Conservation (phyloP, 78 protist genomes). For the Cavenderia fasciculata region DNA sequence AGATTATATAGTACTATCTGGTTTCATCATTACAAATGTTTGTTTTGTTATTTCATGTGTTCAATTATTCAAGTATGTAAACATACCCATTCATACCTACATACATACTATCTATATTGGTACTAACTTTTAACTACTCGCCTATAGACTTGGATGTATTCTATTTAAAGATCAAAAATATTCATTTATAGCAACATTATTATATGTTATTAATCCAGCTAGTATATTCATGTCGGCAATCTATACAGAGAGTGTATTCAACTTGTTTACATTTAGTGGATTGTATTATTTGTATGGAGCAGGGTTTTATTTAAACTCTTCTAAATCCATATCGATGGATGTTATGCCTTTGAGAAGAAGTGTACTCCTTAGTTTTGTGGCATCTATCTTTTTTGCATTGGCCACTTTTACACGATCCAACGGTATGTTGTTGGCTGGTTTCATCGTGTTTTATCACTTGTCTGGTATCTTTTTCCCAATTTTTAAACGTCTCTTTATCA, state of each 20-base stretch:
- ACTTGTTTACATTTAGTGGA: conserved; percentile 54
- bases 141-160: conserved; percentile 37
- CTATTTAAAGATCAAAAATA: conserved; percentile 21
- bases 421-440: conserved; percentile 67
- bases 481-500: not conserved
- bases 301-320: conserved; percentile 7
- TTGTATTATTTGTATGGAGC: conserved; percentile 27
- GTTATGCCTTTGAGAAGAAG: not conserved
- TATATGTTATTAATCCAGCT: conserved; percentile 68
- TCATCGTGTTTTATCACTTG: conserved; percentile 26
- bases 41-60: conserved; percentile 41
- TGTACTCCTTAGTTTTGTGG: not conserved
- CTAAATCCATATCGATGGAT: conserved; percentile 9
- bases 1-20: conserved; percentile 51
- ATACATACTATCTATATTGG: conserved; percentile 29
- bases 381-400: conserved; percentile 12
- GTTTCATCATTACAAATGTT: conserved; percentile 56
- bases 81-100: not conserved
- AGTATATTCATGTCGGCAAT: conserved; percentile 49
- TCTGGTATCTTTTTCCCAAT: not conserved
- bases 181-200: conserved; percentile 20
- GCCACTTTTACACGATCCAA: conserved; percentile 67
- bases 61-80: conserved; percentile 50
- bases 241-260: conserved; percentile 62
- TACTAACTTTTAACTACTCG: not conserved